These are phyloP conservation scores for Ilyonectria destructans DNA, from an alignment of 2,329 filamentous ascomycete genomes.

Conservation along the genomic window DNA sequence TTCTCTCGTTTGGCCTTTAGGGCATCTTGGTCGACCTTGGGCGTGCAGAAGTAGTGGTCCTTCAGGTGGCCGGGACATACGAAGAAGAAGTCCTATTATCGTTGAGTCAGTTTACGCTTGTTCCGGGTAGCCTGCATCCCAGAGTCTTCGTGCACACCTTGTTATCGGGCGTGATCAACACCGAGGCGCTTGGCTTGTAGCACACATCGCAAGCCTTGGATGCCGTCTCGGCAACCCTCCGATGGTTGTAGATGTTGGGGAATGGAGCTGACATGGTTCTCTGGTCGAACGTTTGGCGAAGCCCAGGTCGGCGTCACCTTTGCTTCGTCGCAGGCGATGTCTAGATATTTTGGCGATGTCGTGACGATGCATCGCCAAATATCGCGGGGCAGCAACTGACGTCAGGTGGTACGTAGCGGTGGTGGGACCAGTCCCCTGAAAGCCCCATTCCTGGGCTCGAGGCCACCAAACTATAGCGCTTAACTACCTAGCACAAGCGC, in stretches of 20 bases:
- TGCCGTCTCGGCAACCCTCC: conserved; percentile 88
- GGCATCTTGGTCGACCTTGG: conserved; percentile 80
- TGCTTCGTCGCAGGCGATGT: conserved; percentile 9
- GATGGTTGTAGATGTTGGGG: conserved; percentile 87
- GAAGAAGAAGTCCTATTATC: conserved; percentile 85
- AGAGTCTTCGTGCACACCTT: conserved; percentile 71
- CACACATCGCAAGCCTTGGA: conserved; percentile 92
- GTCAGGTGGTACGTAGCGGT: conserved; percentile 21
- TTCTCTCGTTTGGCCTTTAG: conserved; percentile 74
- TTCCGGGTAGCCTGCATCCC: no score
- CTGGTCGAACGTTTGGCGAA: background rate
- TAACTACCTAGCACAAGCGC: conserved; percentile 15
- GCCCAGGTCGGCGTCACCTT: background rate
- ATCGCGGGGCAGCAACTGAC: conserved; percentile 32
- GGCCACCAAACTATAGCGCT: conserved; percentile 29
- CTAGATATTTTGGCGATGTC: conserved; percentile 22
- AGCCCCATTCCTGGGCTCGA: conserved; percentile 29
- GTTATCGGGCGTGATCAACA: conserved; percentile 90
- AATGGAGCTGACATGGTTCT: conserved; percentile 66
- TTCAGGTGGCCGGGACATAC: conserved; percentile 88
- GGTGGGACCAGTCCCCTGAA: conserved; percentile 17
- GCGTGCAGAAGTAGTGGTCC: conserved; percentile 85
- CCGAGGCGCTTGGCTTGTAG: conserved; percentile 89
- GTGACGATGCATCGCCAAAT: conserved; percentile 12
- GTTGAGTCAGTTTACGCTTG: background rate